Conservation (phyloP, 1,139 yeast species). For the Diutina siamensis region DNA sequence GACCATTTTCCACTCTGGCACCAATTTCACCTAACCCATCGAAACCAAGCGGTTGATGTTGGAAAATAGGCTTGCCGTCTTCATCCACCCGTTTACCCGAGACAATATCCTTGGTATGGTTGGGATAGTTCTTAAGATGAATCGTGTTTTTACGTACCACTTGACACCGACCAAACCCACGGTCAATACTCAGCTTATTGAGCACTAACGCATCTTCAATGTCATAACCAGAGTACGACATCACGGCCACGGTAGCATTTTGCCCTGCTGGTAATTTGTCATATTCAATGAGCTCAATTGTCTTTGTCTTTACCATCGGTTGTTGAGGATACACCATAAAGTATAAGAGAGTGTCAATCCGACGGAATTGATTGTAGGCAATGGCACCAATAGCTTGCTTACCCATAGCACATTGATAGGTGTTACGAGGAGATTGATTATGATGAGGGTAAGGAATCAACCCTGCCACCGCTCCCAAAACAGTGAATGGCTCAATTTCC, state of each 20-base stretch:
- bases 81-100: conserved; percentile 87
- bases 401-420: conserved; percentile 99
- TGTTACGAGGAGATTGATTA: conserved; percentile 96
- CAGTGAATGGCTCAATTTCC: conserved; percentile 94
- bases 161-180: conserved; percentile 98
- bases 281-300: conserved; percentile 88
- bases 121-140: conserved; percentile 80
- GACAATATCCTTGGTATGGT: conserved; percentile 83
- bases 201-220: conserved; percentile 97
- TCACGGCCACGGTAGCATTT: conserved; percentile 96
- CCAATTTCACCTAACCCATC: conserved; percentile 99
- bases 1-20: conserved; percentile 80
- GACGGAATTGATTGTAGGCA: conserved; percentile 89
- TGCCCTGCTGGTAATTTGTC: conserved; percentile 98
- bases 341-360: conserved; percentile 89
- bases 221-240: conserved; percentile 98
- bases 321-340: conserved; percentile 98
- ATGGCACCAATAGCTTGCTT: conserved; percentile 99
- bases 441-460: conserved; percentile 99
- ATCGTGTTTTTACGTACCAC: conserved; percentile 91
- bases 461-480: conserved; percentile 97
- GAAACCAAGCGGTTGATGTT: conserved; percentile 78
- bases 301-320: conserved; percentile 97
- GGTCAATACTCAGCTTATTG: conserved; percentile 84
- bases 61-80: conserved; percentile 68